A percentile compares a stretch with the other conserved stretches of the same genome.
These are phyloP conservation scores for Agarophyton chilense DNA, from an alignment of 23 red algal genomes.

Conservation along the genomic window DNA sequence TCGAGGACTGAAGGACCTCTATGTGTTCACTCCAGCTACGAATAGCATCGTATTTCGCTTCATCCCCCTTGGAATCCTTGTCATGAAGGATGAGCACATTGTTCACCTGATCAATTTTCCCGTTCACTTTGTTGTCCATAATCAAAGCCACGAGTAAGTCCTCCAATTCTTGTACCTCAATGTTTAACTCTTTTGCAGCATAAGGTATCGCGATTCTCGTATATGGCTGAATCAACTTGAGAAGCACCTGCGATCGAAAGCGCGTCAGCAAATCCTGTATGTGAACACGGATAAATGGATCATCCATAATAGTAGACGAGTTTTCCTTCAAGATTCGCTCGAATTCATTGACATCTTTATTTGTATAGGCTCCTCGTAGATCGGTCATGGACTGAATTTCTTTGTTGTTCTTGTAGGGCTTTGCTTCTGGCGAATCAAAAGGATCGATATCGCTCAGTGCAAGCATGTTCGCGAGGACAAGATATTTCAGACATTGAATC, in stretches of 20 bases:
- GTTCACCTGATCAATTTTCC: conserved; percentile 92
- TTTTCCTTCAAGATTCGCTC: conserved; percentile 84
- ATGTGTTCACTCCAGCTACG: conserved; percentile 69
- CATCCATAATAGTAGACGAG: conserved; percentile 82
- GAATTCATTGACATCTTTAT: conserved; percentile 86
- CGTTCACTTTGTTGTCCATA: conserved; percentile 82
- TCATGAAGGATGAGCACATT: conserved; percentile 60
- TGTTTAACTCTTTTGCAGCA: conserved; percentile 77
- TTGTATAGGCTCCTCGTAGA: conserved; percentile 78
- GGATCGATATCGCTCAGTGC: conserved; percentile 88
- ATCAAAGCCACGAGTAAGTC: conserved; percentile 85
- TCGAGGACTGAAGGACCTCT: conserved; percentile 32
- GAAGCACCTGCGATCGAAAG: conserved; percentile 79
- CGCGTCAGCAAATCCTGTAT: conserved; percentile 76
- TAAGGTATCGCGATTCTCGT: conserved; percentile 77
- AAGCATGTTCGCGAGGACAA: conserved; percentile 99
- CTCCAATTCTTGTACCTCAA: conserved; percentile 85
- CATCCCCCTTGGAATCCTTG: conserved; percentile 22
- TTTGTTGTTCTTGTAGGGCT: conserved; percentile 89
- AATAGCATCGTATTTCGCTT: conserved; percentile 68
- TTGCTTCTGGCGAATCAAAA: conserved; percentile 94
- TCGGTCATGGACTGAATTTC: conserved; percentile 87
- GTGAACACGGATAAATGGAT: conserved; percentile 90
- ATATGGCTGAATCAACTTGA: conserved; percentile 85
- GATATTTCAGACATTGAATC: conserved; percentile 92